Base-by-base conservation (phyloP, 202 grass and related monocot genomes). In the Setaria italica region DNA sequence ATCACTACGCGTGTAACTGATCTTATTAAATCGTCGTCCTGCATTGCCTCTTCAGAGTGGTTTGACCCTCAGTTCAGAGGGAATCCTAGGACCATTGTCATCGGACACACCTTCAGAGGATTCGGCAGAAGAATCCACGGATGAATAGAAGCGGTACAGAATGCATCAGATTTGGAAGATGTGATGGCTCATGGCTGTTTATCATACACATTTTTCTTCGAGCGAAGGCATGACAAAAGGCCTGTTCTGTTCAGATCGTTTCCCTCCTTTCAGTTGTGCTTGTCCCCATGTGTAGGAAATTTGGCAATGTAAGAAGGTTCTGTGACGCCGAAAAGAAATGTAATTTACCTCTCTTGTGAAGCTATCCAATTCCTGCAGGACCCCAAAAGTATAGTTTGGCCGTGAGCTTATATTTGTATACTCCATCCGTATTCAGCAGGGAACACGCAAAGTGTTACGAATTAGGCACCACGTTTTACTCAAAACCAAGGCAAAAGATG, bases 41-140 rank as follows among this genome's bases (percentile, higher is more conserved):
- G 30, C 82, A 25, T 51, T 30, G 37, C 84, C 67, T 72, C 80
- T 91, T 85, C 59, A 99, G 93, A 92, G 93, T 84, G 93, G 91
- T 82, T 88, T 99, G 82, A 88, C 93, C 77, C 91, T 96, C 50
- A 96, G 84, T 89, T 92, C 97, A 2, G 97, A 94, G 69, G 97
- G 97, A 34, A 89, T 94, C 65, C 88, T 99, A 86, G 94, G 94
- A 42, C 94, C 91, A 58, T 77, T 99, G 43, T 92, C 25, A 25
- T 25, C 25, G 25, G 25, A 25, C 25, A 25, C 25, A 25, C 25
- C 25, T 25, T 25, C 78, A 8, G 88, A 94, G 42, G 81, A 80
- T 62, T 74, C 88, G 47, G 65, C 62, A 48, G 87, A 90, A 60
- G 76, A 73, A 62, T 35, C 86, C 1, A 21, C 83, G 12, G 82